phyloP scores from a whole-genome alignment of 352 stramenopile species.

The Globisporangium parvum region DNA sequence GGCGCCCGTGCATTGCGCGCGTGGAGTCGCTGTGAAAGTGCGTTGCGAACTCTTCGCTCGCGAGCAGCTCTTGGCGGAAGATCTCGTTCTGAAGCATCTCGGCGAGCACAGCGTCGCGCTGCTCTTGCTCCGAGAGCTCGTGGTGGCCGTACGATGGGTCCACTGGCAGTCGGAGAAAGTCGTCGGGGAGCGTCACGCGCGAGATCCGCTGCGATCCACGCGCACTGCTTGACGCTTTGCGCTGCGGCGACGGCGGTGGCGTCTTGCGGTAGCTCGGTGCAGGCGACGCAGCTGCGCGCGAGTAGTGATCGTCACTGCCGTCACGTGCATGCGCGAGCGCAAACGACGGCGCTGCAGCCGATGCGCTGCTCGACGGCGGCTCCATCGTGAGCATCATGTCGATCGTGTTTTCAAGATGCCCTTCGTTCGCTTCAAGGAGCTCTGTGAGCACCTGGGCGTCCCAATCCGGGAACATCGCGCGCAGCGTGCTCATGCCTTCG shows the following conservation, averaged over 20 bases:
- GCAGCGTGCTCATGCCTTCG: conserved; percentile 55
- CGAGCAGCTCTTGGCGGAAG: conserved; percentile 69
- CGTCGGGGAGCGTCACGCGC: conserved; percentile 47
- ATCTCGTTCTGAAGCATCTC: conserved; percentile 84
- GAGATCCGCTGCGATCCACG: conserved; percentile 1
- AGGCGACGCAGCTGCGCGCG: conserved; percentile 3
- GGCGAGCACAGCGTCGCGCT: conserved; percentile 61
- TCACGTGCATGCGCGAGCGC: not conserved
- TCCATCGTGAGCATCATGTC: conserved; percentile 75
- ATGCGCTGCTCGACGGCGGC: conserved; percentile 4
- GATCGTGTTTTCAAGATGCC: conserved; percentile 67
- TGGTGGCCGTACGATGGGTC: conserved; percentile 13
- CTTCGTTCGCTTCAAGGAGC: conserved; percentile 59
- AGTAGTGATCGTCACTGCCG: not conserved
- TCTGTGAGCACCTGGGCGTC: conserved; percentile 51
- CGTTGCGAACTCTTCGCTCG: conserved; percentile 62
- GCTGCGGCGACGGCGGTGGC: conserved; percentile 1
- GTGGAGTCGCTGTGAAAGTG: conserved; percentile 42
- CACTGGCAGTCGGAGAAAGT: conserved; percentile 62
- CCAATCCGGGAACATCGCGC: conserved; percentile 73
- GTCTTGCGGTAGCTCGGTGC: conserved; percentile 8
- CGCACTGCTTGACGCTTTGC: conserved; percentile 5
- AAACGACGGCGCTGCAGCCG: not conserved
- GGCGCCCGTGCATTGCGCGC: conserved; percentile 4
- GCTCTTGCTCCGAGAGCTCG: conserved; percentile 55